Conservation (phyloP, 2,329 filamentous ascomycete genomes). For the Coniochaeta prunicola region DNA sequence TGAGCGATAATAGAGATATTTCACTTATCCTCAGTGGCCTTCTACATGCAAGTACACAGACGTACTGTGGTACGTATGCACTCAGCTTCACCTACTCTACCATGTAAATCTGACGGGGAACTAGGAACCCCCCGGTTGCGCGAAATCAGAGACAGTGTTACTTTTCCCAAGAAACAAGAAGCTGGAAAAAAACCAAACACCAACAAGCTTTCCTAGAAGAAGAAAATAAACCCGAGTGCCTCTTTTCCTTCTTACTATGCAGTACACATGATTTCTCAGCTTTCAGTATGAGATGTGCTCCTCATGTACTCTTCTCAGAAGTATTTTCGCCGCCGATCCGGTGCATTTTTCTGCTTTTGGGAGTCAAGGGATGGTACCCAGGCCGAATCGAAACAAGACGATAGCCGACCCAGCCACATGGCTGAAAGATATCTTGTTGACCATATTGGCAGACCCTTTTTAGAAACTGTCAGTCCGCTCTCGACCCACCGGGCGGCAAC, state of each 20-base stretch:
- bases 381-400: too few relatives aligned
- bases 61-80: too few relatives aligned
- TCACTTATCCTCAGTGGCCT: too few relatives aligned
- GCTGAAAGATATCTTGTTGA: background rate
- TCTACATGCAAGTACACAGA: too few relatives aligned
- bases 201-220: too few relatives aligned
- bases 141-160: background rate
- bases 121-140: background rate
- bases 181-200: background rate
- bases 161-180: background rate
- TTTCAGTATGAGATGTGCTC: background rate
- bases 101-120: background rate
- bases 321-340: background rate
- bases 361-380: background rate
- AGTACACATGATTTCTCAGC: background rate
- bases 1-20: background rate
- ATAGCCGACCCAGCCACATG: background rate
- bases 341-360: background rate
- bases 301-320: background rate
- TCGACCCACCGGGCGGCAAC: background rate
- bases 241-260: background rate
- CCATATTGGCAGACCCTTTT: background rate
- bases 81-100: background rate
- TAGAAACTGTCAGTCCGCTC: background rate
- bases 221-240: too few relatives aligned